Evolutionary conservation across 345 rosid species (phyloP).

Genomic region (Eutrema yunnanense): DNA sequence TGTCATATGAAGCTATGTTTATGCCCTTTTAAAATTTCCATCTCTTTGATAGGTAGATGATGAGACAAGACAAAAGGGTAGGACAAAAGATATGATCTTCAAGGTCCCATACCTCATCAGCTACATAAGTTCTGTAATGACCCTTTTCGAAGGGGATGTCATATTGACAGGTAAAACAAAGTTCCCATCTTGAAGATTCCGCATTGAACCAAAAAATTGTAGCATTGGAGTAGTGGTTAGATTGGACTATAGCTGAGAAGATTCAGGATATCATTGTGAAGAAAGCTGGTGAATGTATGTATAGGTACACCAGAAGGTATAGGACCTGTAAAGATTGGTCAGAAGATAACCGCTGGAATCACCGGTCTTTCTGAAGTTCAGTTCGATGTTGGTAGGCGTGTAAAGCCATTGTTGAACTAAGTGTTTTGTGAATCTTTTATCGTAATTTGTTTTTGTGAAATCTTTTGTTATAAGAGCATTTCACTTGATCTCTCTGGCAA

Average conservation of each 20-base stretch:
- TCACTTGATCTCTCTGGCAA: neutral
- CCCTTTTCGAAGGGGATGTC: constrained; percentile 81
- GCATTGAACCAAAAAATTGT: neutral
- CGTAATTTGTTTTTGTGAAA: neutral
- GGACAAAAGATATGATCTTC: constrained; percentile 84
- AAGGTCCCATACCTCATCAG: constrained; percentile 80
- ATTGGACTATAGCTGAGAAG: neutral
- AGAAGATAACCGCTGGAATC: constrained; percentile 80
- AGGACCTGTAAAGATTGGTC: constrained; percentile 85
- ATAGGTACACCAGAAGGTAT: constrained; percentile 89
- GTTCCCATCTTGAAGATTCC: neutral
- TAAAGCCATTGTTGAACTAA: constrained; percentile 33
- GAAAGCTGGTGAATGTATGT: constrained; percentile 1
- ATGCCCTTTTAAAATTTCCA: neutral
- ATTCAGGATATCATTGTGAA: neutral
- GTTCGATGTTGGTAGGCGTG: constrained; percentile 52
- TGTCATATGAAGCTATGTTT: constrained; percentile 3
- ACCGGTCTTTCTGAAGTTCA: constrained; percentile 63
- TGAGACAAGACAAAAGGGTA: constrained; percentile 70
- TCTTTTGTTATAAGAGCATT: neutral
- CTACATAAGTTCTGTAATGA: constrained; percentile 87
- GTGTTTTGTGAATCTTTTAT: neutral
- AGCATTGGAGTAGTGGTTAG: neutral
- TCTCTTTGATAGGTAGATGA: constrained; percentile 53
- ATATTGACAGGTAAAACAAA: constrained; percentile 65